Conservation (phyloP, 2,329 filamentous ascomycete genomes). For the Colletotrichum salicis region DNA sequence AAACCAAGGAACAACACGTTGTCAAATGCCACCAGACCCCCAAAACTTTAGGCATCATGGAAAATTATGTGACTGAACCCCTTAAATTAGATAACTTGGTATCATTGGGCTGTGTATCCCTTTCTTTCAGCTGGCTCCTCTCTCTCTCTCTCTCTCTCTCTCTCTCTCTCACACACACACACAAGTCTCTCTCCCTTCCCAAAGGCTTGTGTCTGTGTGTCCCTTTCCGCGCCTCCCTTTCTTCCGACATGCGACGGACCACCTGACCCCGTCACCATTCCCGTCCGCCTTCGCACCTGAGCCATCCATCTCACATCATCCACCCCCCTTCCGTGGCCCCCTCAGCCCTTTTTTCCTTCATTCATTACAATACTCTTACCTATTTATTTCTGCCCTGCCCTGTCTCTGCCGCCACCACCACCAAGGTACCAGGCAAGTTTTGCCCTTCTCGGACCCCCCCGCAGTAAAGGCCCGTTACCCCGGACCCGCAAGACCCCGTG, state of each 20-base stretch:
- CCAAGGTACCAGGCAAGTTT: not conserved
- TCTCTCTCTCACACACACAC: too few species aligned
- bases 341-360: not conserved
- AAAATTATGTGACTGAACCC: not conserved
- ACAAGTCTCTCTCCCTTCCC: not conserved
- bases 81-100: not conserved
- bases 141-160: not conserved
- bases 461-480: conserved; percentile 13
- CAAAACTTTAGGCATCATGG: not conserved
- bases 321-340: not conserved
- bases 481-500: conserved; percentile 2
- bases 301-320: not conserved
- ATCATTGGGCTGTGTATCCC: not conserved
- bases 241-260: conserved; percentile 5
- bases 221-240: not conserved
- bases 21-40: not conserved
- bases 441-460: not conserved
- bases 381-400: not conserved
- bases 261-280: conserved; percentile 17
- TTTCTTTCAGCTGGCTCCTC: too few species aligned
- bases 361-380: not conserved
- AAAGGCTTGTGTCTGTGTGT: too few species aligned
- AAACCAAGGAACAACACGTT: not conserved
- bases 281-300: conserved; percentile 6
- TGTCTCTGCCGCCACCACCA: too few species aligned